These are phyloP conservation scores for Aspergillus udagawae DNA, from an alignment of 2,329 filamentous ascomycete species.

Conservation along the genomic window DNA sequence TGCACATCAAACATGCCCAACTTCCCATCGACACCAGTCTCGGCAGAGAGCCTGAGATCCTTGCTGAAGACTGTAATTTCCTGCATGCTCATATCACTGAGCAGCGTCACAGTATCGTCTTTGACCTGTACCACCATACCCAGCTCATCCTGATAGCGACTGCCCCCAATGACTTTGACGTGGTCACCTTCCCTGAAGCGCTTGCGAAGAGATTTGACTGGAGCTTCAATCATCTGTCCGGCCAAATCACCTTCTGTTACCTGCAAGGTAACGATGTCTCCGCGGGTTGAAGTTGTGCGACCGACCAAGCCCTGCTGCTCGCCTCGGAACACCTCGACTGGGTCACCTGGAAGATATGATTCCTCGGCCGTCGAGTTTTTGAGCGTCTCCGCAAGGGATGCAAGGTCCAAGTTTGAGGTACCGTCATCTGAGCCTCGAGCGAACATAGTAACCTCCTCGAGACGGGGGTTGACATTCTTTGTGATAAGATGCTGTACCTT, in stretches of 20 bases:
- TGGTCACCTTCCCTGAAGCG: constrained; percentile 91
- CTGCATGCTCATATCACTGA: constrained; percentile 87
- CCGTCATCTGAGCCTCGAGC: constrained; percentile 85
- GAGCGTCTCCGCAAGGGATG: constrained; percentile 82
- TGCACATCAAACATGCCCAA: constrained; percentile 88
- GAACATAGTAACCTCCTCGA: constrained; percentile 96
- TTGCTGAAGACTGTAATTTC: constrained; percentile 98
- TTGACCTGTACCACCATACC: constrained; percentile 94
- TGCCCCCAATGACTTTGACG: constrained; percentile 96
- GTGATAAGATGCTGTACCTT: constrained; percentile 82
- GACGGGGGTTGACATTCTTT: constrained; percentile 84
- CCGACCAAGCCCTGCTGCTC: constrained; percentile 91
- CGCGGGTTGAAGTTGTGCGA: constrained; percentile 77
- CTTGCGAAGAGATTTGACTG: constrained; percentile 87
- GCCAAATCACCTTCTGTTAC: constrained; percentile 78
- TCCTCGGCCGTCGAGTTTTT: constrained; percentile 79
- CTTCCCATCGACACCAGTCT: constrained; percentile 77
- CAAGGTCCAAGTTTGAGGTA: constrained; percentile 87
- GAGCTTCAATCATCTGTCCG: constrained; percentile 86
- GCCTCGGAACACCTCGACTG: constrained; percentile 93
- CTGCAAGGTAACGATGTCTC: constrained; percentile 84
- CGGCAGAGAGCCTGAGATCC: constrained; percentile 87
- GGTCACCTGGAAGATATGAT: constrained; percentile 85
- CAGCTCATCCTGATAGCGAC: constrained; percentile 89
- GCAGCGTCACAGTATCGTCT: constrained; percentile 85